phyloP scores from a whole-genome alignment of 2,329 filamentous ascomycete species.

The Colletotrichum cuscutae region DNA sequence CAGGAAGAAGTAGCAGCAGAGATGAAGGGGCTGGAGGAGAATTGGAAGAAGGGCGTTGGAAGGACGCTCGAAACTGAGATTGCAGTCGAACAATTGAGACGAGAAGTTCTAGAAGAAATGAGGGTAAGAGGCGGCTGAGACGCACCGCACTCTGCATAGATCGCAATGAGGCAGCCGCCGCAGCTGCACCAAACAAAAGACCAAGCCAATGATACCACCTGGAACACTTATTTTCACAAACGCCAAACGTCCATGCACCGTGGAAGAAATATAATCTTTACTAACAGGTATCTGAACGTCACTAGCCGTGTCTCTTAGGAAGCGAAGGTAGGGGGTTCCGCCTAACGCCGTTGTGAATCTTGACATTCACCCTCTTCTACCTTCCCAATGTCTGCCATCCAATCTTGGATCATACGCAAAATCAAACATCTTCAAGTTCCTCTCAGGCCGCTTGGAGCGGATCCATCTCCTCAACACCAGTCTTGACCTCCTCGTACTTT shows the following conservation, averaged over 20 bases:
- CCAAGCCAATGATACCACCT: constrained; percentile 22
- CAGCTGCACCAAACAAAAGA: background rate
- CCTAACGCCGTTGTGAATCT: constrained; percentile 36
- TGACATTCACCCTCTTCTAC: constrained; percentile 20
- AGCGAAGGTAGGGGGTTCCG: constrained; percentile 46
- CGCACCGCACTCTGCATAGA: background rate
- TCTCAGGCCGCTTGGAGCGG: constrained; percentile 61
- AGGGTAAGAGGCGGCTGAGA: constrained; percentile 36
- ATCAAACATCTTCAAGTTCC: background rate
- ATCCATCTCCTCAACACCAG: constrained; percentile 74
- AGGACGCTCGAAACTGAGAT: constrained; percentile 87
- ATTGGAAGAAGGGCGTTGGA: constrained; percentile 83
- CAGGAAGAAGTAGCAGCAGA: constrained; percentile 81
- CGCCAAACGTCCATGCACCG: background rate
- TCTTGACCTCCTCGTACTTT: constrained; percentile 68
- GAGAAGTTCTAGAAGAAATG: constrained; percentile 73
- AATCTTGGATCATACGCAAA: constrained; percentile 28
- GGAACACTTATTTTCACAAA: background rate
- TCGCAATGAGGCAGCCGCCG: background rate
- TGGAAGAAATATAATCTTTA: constrained; percentile 31
- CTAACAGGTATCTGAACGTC: constrained; percentile 45
- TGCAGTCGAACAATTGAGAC: constrained; percentile 78
- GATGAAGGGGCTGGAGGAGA: constrained; percentile 77
- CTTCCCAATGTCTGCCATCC: constrained; percentile 24
- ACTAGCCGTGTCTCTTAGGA: constrained; percentile 48